Conservation (phyloP, 805 yeast species). For the Kluyveromyces wickerhamii region DNA sequence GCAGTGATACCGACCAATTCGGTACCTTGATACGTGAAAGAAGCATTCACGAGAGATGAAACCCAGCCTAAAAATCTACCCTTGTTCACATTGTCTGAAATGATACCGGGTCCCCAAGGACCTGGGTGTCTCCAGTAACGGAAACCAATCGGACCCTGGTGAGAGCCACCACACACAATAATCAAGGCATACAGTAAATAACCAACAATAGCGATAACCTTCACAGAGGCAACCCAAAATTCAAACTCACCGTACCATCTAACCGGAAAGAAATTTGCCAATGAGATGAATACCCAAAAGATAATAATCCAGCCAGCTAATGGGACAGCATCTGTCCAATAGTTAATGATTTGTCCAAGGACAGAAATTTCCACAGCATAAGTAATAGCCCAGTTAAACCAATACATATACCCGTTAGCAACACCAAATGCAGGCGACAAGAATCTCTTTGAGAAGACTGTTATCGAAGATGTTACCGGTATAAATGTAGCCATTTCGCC, state of each 20-base stretch:
- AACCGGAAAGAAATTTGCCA: constrained; percentile 45
- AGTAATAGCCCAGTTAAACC: constrained; percentile 69
- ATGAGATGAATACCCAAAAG: constrained; percentile 39
- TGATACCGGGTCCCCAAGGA: constrained; percentile 55
- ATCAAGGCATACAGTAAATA: constrained; percentile 45
- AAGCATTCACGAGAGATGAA: constrained; percentile 44
- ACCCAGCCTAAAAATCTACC: constrained; percentile 49
- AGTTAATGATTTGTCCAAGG: constrained; percentile 45
- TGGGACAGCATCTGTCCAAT: constrained; percentile 49
- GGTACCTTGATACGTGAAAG: constrained; percentile 54
- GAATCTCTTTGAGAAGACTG: constrained; percentile 56
- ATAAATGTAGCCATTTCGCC: constrained; percentile 73
- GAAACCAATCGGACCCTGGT: constrained; percentile 52
- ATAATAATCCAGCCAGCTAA: constrained; percentile 56
- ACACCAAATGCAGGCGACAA: constrained; percentile 59
- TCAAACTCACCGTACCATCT: constrained; percentile 49
- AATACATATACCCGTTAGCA: constrained; percentile 61
- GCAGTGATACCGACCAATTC: constrained; percentile 52
- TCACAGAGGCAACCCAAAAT: constrained; percentile 48
- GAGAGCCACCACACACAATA: constrained; percentile 51
- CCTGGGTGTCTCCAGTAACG: constrained; percentile 63
- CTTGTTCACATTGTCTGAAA: constrained; percentile 34
- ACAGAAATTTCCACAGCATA: constrained; percentile 55
- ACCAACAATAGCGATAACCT: constrained; percentile 48
- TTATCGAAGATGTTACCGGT: constrained; percentile 55